These are phyloP conservation scores for Rhizopus arrhizus DNA, from an alignment of 371 early-diverging fungal species.

Conservation along the genomic window DNA sequence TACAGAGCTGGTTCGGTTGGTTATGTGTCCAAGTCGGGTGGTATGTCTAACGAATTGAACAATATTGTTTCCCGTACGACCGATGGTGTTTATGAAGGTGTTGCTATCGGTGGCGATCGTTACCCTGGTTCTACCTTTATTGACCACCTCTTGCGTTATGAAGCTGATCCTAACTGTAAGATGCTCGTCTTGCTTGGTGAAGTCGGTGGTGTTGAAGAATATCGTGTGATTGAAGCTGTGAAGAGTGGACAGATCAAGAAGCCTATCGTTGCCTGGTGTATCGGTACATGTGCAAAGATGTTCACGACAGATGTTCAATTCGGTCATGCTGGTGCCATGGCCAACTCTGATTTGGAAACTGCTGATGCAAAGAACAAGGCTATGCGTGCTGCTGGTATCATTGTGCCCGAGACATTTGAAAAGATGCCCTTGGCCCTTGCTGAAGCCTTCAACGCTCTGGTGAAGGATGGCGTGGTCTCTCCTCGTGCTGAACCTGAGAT, in stretches of 20 bases:
- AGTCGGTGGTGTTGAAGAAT: conserved; percentile 98
- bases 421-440: conserved; percentile 84
- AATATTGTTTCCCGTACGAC: conserved; percentile 95
- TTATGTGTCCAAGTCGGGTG: conserved; percentile 97
- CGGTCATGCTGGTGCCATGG: conserved; percentile 97
- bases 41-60: conserved; percentile 99
- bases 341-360: conserved; percentile 94
- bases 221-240: conserved; percentile 91
- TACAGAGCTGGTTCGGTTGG: conserved; percentile 96
- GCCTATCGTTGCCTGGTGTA: conserved; percentile 98
- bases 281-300: conserved; percentile 98
- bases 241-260: conserved; percentile 87
- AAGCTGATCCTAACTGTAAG: conserved; percentile 92
- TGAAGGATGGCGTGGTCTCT: conserved; percentile 70
- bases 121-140: conserved; percentile 99
- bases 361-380: conserved; percentile 96
- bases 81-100: conserved; percentile 98
- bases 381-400: conserved; percentile 84
- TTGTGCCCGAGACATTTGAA: conserved; percentile 96
- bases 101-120: conserved; percentile 98
- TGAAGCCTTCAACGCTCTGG: conserved; percentile 77
- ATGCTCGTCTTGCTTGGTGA: conserved; percentile 95
- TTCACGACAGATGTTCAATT: conserved; percentile 97
- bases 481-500: conserved; percentile 85
- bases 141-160: conserved; percentile 94